Base-by-base conservation (phyloP, 169 alveolate species). In the Theileria sp. region DNA sequence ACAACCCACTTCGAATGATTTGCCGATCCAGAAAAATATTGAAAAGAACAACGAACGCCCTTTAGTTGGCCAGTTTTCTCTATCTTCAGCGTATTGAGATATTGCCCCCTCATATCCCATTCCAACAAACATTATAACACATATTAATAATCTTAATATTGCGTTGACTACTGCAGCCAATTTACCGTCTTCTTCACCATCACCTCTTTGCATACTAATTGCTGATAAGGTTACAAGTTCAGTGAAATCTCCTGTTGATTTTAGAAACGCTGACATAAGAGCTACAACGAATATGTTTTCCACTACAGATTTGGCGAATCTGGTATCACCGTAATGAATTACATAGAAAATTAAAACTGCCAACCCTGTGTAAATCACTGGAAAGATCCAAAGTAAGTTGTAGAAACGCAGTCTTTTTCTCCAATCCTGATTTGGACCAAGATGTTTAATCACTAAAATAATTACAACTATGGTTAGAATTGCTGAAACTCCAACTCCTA, bases 41-140 rank as follows among this genome's bases (percentile, higher is more conserved):
- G 81, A 1, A 3, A 1, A 21, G 0, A 30, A 0, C 38, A 10
- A 32, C 13, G 65, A 21, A 21, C 13, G 23, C 5, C 79, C 80
- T 23, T 75, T 30, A 6, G 81, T 75, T 64, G 81, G 81, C 81
- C 81, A 75, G 65, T 75, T 25, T 2, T 6, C 10, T n/a, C 32
- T 58, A 28, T 75, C 84, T 36, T 44, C 25, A n/a, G 10, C 12
- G 26, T 21, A 34, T 28, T 3, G 4, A 23, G n/a, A 9, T 21
- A 36, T 19, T 25, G 76, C 79, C 13, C 21, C 70, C 15, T 65
- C 26, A 34, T 75, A 65, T 5, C 81, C 81, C 44, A 26, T 3
- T 26, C 81, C 79, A 1, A 75, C 4, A 28, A 30, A 75, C 38
- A 28, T 61, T 3, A 4, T 19, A n/a, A 65, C 9, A 4, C 32